Base-by-base conservation (phyloP, 2,329 filamentous ascomycete genomes). In the Colletotrichum camelliae region DNA sequence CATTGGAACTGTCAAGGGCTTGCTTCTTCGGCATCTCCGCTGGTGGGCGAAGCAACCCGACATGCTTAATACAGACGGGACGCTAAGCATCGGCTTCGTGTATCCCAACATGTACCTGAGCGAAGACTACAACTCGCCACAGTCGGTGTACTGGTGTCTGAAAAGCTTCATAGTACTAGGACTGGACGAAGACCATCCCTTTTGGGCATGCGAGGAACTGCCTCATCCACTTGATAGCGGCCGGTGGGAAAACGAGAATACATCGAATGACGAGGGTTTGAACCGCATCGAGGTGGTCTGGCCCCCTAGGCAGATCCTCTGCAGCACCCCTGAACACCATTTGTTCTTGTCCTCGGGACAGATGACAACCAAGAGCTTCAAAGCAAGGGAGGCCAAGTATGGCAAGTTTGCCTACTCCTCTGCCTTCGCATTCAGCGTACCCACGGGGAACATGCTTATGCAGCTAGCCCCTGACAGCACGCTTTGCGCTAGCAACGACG, bases 91-190 rank as follows among this genome's bases (percentile, higher is more conserved):
- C 57, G 86, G 77, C n/a, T 77, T 71, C 29, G 33, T 43, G 13
- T 78, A 76, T 57, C 70, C 74, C 5, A 89, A 89, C 77, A 87
- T 88, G 83, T 89, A 86, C 76, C 84, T 89, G 82, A 82, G 83
- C 72, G 87, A 89, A 79, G 85, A 88, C 75, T 89, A 89, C 79
- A 89, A 89, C 78, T 89, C 87, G 7, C 87, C 87, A 0, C 87
- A 89, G 76, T 88, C 87, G 0, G 82, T 85, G 1, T 89, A 89
- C 74, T 89, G 87, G 87, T 85, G 85, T 21, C 77, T 88, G 70
- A 89, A 89, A 77, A 84, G 84, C 0, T 83, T 89, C 15, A 78
- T 87, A 13, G 83, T 82, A 0, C 74, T 88, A 0, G 81, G 80
- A 1, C 75, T 88, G 0, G 77, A 81, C 0, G 62, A 77, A 7